Evolutionary conservation across 2,329 filamentous ascomycete species (phyloP), one percentile per base, ranked within the genome.

Genomic region (Daldinia eschscholtzii): DNA sequence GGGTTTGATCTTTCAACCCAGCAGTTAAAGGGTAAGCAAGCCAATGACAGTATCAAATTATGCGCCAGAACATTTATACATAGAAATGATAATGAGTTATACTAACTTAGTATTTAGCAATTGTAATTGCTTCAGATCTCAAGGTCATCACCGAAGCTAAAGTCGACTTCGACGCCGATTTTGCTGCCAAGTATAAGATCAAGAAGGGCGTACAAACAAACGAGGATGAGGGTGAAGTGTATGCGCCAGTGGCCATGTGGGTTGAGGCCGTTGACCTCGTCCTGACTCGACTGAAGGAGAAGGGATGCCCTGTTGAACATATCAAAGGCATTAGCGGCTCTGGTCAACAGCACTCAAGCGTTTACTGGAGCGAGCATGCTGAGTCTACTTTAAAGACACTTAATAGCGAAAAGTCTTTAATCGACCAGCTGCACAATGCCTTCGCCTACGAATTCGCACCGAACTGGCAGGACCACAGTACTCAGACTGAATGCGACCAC

Each of bases 391-490:
- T 98, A 48, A 81, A 79, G 3, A 82, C 76, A 12, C 82, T 98
- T 48, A 85, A 93, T 72, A 78, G 86, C 2, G 81, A 81, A 20
- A 87, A 87, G 77, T 82, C 86, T 0, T 83, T 98, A 53, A 86
- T 92, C 57, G 89, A 92, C 67, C 94, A 97, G 82, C 83, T 98
- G 28, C 81, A 83, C 9, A 83, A 81, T 2, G 92, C 91, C 0
- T 93, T 98, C 77, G 92, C 94, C 15, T 92, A 97, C 79, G 90
- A 92, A 4, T 94, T 90, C 82, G 94, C 93, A 72, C 96, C 96
- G 6, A 99, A 98, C 80, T 99, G 96, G 96, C 96, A 98, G 82
- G 96, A 99, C 80, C 92, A 94, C 69, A 97, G 94, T 81, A 98
- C 96, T 1, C 94, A 98, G 82, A 86, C 86, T 72, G 93, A 99